These are phyloP conservation scores for Trametes maxima DNA, from an alignment of 768 basidiomycete species.

Conservation along the genomic window DNA sequence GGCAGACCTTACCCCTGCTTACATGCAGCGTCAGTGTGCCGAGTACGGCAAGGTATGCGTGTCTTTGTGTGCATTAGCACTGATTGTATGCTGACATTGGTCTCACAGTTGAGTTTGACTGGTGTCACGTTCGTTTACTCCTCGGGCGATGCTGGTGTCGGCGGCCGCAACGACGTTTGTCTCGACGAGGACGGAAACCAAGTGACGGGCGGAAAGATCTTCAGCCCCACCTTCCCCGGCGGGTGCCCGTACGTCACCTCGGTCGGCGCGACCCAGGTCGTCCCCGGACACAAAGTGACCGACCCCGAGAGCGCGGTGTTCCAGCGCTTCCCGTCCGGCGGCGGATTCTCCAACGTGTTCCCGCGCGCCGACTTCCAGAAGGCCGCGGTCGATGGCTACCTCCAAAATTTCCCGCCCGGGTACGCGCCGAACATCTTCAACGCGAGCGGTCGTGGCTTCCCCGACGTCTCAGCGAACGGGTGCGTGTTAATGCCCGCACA, in stretches of 20 bases:
- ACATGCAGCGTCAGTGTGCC: conserved; percentile 43
- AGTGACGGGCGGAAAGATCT: conserved; percentile 21
- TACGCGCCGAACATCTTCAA: conserved; percentile 38
- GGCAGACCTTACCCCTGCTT: conserved; percentile 37
- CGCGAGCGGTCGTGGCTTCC: conserved; percentile 36
- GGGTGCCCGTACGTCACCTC: conserved; percentile 46
- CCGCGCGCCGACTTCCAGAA: conserved; percentile 40
- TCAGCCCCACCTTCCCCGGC: conserved; percentile 35
- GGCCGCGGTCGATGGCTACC: conserved; percentile 32
- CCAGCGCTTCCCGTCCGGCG: conserved; percentile 38
- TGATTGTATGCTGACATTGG: not conserved
- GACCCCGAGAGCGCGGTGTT: conserved; percentile 41
- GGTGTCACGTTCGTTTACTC: conserved; percentile 45
- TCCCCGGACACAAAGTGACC: conserved; percentile 34
- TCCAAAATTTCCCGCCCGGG: conserved; percentile 36
- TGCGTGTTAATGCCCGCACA: conserved; percentile 4
- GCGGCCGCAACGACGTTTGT: conserved; percentile 37
- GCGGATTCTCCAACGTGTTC: conserved; percentile 46
- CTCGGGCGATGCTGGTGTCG: conserved; percentile 49
- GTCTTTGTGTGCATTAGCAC: not conserved
- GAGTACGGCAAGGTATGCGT: conserved; percentile 44
- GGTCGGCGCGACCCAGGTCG: conserved; percentile 42
- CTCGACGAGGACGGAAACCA: conserved; percentile 34
- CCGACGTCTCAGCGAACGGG: conserved; percentile 40
- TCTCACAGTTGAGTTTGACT: conserved; percentile 32